Conservation (phyloP, 163 green algal genomes). For the Scenedesmus sp. region DNA sequence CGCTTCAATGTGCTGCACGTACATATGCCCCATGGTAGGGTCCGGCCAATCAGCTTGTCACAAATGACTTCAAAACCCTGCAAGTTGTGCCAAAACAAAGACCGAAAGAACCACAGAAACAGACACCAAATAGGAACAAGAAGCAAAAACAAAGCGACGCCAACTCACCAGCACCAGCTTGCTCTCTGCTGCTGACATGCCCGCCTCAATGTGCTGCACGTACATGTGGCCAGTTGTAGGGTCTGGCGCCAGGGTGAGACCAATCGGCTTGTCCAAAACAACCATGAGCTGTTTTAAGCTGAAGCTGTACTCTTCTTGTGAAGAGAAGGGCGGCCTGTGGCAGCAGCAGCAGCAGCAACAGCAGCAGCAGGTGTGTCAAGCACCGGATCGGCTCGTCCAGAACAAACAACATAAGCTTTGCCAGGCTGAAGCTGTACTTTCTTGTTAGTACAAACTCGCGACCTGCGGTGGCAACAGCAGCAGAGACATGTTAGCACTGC, state of each 20-base stretch:
- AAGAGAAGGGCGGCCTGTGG: not conserved
- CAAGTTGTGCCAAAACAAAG: too few species aligned
- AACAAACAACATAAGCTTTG: too few species aligned
- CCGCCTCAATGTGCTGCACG: constrained; percentile 60
- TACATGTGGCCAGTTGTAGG: constrained; percentile 44
- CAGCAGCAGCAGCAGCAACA: not conserved
- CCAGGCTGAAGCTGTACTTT: too few species aligned
- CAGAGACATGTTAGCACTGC: too few species aligned
- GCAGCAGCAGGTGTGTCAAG: too few species aligned
- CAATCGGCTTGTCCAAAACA: constrained; percentile 69
- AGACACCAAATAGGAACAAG: too few species aligned
- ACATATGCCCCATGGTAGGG: not conserved
- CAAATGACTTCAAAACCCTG: not conserved
- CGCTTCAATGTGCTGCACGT: constrained; percentile 59
- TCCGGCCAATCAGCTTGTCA: not conserved
- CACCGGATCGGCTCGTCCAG: too few species aligned
- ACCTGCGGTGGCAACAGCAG: too few species aligned
- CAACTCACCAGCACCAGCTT: constrained; percentile 59
- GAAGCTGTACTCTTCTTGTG: constrained; percentile 43
- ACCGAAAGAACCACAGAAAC: too few species aligned
- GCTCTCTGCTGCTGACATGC: constrained; percentile 58
- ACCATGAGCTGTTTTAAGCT: constrained; percentile 42
- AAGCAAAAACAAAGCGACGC: too few species aligned
- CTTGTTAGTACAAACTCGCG: too few species aligned
- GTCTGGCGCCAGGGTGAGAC: constrained; percentile 32